A percentile compares a stretch with the other conserved stretches of the same genome.
Conservation (phyloP, 1,284 basidiomycete species). For the Microbotryum saponariae region DNA sequence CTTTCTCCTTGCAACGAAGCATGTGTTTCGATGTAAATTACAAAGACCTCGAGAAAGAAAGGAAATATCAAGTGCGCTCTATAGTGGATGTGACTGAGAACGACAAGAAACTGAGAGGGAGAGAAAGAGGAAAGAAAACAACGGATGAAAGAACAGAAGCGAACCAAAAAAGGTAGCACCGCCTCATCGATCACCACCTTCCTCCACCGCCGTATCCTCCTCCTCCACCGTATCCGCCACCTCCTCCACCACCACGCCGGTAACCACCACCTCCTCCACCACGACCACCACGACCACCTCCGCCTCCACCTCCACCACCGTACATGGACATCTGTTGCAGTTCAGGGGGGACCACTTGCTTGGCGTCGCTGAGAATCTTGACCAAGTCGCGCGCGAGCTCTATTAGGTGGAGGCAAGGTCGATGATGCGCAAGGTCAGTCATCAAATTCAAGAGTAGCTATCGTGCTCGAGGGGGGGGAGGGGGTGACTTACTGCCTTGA, state of each 20-base stretch:
- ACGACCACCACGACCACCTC: conserved; percentile 33
- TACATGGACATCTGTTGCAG: conserved; percentile 89
- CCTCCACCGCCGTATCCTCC: conserved; percentile 11
- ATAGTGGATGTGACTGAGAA: too few relatives aligned
- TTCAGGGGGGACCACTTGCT: conserved; percentile 77
- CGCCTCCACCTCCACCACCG: conserved; percentile 55
- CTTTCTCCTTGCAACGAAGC: too few relatives aligned
- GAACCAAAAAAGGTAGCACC: not conserved
- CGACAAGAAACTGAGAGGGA: too few relatives aligned
- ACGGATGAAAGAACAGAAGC: not conserved
- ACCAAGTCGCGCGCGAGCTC: conserved; percentile 87
- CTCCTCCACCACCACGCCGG: conserved; percentile 35
- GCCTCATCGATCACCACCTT: conserved; percentile 1
- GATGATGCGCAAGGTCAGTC: not conserved
- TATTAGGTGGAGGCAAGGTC: conserved; percentile 50
- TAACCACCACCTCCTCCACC: conserved; percentile 41
- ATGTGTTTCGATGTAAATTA: too few relatives aligned
- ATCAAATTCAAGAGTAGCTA: not conserved
- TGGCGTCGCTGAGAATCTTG: conserved; percentile 80
- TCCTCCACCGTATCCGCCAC: conserved; percentile 35
- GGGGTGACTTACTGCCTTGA: conserved; percentile 26
- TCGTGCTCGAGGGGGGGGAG: not conserved
- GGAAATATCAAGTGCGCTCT: too few relatives aligned
- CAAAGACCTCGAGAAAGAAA: too few relatives aligned
- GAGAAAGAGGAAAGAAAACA: not conserved